Percentiles rank a stretch among this genome's conserved stretches.
These are phyloP conservation scores for Lathyrus tuberosus DNA, from an alignment of 306 rosid species.

Conservation along the genomic window DNA sequence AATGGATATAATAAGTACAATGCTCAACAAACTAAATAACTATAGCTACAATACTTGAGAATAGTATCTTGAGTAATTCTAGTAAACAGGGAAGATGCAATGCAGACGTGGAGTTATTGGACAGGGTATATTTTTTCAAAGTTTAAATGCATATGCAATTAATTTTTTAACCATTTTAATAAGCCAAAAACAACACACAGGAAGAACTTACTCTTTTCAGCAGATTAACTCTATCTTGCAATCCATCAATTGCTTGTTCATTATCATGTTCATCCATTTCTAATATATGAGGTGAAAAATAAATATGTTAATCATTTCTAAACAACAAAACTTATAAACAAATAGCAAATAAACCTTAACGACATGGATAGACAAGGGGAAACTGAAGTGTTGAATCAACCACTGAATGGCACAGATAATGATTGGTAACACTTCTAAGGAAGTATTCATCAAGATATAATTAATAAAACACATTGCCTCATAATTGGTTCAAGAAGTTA, in stretches of 20 bases:
- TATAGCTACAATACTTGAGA: too few species aligned
- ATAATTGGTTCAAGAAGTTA: conserved; percentile 7
- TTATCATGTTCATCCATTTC: conserved; percentile 72
- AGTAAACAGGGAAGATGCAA: too few species aligned
- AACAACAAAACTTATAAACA: background rate
- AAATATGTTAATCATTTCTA: conserved; percentile 12
- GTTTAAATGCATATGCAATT: too few species aligned
- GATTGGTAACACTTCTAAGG: background rate
- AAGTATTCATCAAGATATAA: background rate
- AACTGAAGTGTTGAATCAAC: background rate
- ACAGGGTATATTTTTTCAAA: too few species aligned
- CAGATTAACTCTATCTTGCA: conserved; percentile 90
- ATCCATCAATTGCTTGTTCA: conserved; percentile 79
- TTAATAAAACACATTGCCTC: background rate
- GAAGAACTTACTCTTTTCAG: conserved; percentile 92
- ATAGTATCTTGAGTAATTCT: too few species aligned
- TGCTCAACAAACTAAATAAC: too few species aligned
- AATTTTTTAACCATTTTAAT: too few species aligned
- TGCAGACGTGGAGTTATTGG: too few species aligned
- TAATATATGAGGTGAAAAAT: background rate
- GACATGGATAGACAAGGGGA: background rate
- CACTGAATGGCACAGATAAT: background rate
- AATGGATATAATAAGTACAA: too few species aligned
- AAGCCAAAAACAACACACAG: too few species aligned
- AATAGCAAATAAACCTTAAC: conserved; percentile 6